A percentile compares a stretch with the other conserved stretches of the same genome.
Conservation (phyloP, 371 early-diverging fungal genomes). For the Polyrhizophydium stewartii region DNA sequence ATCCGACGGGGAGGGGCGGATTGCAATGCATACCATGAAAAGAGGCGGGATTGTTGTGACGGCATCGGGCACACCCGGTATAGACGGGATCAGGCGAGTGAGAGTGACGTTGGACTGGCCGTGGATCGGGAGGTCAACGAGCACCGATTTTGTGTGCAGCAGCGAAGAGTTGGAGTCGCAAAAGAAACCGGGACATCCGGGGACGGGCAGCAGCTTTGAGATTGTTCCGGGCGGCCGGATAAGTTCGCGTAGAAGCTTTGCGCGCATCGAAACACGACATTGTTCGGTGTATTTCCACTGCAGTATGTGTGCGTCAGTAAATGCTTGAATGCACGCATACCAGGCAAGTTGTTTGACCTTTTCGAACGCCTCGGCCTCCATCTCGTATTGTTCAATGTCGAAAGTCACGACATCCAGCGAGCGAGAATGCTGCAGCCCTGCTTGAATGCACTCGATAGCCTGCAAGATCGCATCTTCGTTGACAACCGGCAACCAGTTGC, state of each 20-base stretch:
- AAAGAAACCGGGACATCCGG: slow-evolving; percentile 46
- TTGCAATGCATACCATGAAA: slow-evolving; percentile 47
- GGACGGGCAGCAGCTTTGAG: slow-evolving; percentile 31
- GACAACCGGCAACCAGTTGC: slow-evolving; percentile 46
- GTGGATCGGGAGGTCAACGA: slow-evolving; percentile 43
- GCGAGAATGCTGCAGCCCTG: slow-evolving; percentile 31
- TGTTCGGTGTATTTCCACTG: slow-evolving; percentile 31
- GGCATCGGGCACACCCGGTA: slow-evolving; percentile 45
- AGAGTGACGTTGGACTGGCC: slow-evolving; percentile 41
- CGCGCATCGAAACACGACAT: slow-evolving; percentile 33
- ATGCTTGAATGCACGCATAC: not conserved
- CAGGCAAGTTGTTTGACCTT: slow-evolving; percentile 16
- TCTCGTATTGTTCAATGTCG: slow-evolving; percentile 18
- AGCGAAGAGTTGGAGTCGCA: slow-evolving; percentile 33
- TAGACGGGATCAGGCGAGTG: slow-evolving; percentile 37
- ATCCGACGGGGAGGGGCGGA: too few relatives aligned
- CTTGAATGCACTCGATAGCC: slow-evolving; percentile 31
- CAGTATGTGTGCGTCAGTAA: not conserved
- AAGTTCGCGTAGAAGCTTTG: slow-evolving; percentile 38
- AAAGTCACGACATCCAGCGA: slow-evolving; percentile 25
- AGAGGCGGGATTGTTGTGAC: slow-evolving; percentile 46
- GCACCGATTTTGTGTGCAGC: slow-evolving; percentile 37
- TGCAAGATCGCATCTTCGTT: slow-evolving; percentile 38
- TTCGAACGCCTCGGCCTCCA: slow-evolving; percentile 17
- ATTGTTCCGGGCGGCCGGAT: slow-evolving; percentile 41